Percentiles rank a stretch among this genome's conserved stretches.
These are phyloP conservation scores for Filobasidium floriforme DNA, from an alignment of 768 basidiomycete species.

Conservation along the genomic window DNA sequence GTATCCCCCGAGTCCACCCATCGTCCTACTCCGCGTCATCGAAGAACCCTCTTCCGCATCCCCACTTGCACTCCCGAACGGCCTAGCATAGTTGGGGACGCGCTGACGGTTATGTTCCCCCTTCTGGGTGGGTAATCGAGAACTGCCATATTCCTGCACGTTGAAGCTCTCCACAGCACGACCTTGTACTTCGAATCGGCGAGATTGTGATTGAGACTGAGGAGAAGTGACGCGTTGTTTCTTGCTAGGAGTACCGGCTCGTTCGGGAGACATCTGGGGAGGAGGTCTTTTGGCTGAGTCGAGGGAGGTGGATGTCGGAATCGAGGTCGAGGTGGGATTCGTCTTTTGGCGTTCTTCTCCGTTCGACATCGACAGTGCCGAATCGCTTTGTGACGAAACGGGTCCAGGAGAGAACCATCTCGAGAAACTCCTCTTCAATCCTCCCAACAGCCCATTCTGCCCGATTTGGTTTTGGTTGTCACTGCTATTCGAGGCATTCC, in stretches of 20 bases:
- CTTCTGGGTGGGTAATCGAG: neutral
- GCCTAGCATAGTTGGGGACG: constrained; percentile 4
- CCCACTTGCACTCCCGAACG: neutral
- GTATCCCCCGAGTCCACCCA: neutral
- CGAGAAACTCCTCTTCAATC: neutral
- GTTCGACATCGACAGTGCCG: neutral
- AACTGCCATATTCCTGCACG: neutral
- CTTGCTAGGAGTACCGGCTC: neutral
- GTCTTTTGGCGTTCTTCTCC: neutral
- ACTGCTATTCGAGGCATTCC: neutral
- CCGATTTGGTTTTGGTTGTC: neutral
- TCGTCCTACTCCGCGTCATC: neutral
- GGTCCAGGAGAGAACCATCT: constrained; percentile 1
- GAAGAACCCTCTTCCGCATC: neutral
- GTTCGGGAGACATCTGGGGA: constrained; percentile 2
- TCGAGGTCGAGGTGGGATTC: neutral
- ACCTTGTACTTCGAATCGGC: neutral
- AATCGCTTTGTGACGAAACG: neutral
- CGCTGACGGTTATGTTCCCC: neutral
- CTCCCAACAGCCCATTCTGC: neutral
- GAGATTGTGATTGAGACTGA: too few relatives aligned
- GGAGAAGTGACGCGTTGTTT: constrained; percentile 3
- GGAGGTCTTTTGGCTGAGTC: neutral
- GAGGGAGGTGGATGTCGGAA: neutral
- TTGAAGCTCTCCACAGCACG: constrained; percentile 5